These are phyloP conservation scores for Pterocarpus santalinus DNA, from an alignment of 306 rosid genomes.

Conservation along the genomic window DNA sequence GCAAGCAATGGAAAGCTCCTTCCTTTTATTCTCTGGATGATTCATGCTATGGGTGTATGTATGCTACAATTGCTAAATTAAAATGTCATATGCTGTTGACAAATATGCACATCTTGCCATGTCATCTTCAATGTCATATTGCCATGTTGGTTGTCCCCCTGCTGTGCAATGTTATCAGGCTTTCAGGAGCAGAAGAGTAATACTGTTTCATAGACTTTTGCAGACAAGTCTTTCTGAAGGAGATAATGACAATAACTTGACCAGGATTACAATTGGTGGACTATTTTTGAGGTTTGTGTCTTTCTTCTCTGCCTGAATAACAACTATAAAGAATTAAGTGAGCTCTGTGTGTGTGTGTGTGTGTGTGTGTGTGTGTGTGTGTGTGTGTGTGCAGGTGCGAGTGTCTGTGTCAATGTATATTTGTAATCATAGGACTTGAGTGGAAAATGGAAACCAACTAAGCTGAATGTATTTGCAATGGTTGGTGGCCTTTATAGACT, in stretches of 20 bases:
- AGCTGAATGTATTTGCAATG: constrained; percentile 34
- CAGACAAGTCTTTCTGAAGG: constrained; percentile 93
- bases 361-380: constrained; percentile 34
- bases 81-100: not conserved
- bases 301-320: constrained; percentile 41
- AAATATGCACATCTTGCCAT: not conserved
- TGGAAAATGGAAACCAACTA: constrained; percentile 27
- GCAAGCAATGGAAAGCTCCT: constrained; percentile 16
- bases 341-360: constrained; percentile 30
- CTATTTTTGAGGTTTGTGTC: constrained; percentile 77
- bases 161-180: constrained; percentile 31
- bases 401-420: constrained; percentile 35
- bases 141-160: constrained; percentile 8
- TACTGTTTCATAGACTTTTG: constrained; percentile 49
- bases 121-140: constrained; percentile 35
- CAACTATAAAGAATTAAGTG: constrained; percentile 22
- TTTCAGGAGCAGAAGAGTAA: constrained; percentile 39
- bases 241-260: constrained; percentile 81
- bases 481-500: constrained; percentile 13
- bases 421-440: constrained; percentile 31
- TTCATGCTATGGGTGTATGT: constrained; percentile 14
- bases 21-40: constrained; percentile 5
- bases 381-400: constrained; percentile 17
- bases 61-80: constrained; percentile 1
- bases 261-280: constrained; percentile 86